Evolutionary conservation across 768 basidiomycete species (phyloP).

Genomic region (Leucocoprinus birnbaumii): DNA sequence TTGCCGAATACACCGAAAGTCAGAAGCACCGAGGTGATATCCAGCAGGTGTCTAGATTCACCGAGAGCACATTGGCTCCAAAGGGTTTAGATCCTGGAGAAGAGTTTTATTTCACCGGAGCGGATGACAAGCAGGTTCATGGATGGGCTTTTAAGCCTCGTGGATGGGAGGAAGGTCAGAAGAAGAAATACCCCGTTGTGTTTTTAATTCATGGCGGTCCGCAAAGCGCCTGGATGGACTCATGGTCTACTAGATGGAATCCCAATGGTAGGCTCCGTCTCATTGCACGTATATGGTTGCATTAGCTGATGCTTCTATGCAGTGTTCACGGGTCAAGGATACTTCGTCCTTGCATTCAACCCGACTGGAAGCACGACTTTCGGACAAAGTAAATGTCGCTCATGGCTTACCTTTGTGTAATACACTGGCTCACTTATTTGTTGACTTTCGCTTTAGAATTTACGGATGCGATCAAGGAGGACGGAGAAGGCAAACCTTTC

Average conservation of each 20-base stretch:
- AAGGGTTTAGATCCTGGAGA: constrained; percentile 65
- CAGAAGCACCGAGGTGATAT: constrained; percentile 16
- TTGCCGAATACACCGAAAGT: neutral
- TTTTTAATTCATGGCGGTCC: constrained; percentile 85
- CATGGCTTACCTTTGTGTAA: constrained; percentile 2
- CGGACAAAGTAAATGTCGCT: constrained; percentile 62
- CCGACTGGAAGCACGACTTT: constrained; percentile 95
- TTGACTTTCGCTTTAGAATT: constrained; percentile 43
- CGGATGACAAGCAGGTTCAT: constrained; percentile 70
- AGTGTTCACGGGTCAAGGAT: constrained; percentile 85
- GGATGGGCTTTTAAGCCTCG: constrained; percentile 84
- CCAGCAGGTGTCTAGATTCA: constrained; percentile 66
- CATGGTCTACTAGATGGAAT: constrained; percentile 94
- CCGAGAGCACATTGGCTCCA: constrained; percentile 47
- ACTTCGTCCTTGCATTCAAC: constrained; percentile 85
- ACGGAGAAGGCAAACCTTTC: constrained; percentile 89
- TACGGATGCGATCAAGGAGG: constrained; percentile 75
- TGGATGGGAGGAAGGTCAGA: constrained; percentile 64
- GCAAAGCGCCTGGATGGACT: constrained; percentile 85
- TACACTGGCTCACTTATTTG: neutral
- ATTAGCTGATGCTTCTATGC: neutral
- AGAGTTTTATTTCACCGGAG: constrained; percentile 90
- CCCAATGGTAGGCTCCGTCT: constrained; percentile 54
- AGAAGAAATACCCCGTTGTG: constrained; percentile 76
- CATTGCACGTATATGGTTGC: neutral